A percentile compares a stretch with the other conserved stretches of the same genome.
Conservation (phyloP, 176 grass and related monocot species). For the Aegilops longissima region DNA sequence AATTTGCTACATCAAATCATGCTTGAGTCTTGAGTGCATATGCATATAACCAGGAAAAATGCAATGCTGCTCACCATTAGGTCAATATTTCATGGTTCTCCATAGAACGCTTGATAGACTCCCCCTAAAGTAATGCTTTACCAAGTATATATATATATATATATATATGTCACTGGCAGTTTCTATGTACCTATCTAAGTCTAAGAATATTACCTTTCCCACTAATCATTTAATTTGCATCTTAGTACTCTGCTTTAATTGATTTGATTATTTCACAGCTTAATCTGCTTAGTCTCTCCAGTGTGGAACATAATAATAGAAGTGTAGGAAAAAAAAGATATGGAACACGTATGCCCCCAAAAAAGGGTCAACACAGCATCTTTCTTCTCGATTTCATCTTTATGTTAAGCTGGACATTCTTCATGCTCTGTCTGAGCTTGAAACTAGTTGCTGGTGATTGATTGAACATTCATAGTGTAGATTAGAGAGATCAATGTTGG, state of each 20-base stretch:
- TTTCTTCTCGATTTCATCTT: not conserved
- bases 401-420: not conserved
- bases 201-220: not conserved
- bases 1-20: not conserved
- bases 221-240: not conserved
- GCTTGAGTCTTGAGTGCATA: not conserved
- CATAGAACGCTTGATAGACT: not conserved
- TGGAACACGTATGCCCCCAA: not conserved
- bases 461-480: slow-evolving; percentile 1
- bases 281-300: not conserved
- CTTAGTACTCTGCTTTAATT: not conserved
- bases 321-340: not conserved
- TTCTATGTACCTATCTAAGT: not conserved
- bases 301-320: not conserved
- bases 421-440: no score
- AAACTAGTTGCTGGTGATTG: not conserved
- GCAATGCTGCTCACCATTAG: not conserved
- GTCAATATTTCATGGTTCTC: not conserved
- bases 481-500: not conserved
- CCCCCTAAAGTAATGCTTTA: not conserved
- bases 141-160: not conserved
- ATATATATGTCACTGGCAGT: not conserved
- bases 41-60: not conserved
- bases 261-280: not conserved
- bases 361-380: not conserved